Percentiles rank a stretch among this genome's conserved stretches.
These are phyloP conservation scores for Drosera capensis DNA, from an alignment of 148 eudicot genomes.

Conservation along the genomic window DNA sequence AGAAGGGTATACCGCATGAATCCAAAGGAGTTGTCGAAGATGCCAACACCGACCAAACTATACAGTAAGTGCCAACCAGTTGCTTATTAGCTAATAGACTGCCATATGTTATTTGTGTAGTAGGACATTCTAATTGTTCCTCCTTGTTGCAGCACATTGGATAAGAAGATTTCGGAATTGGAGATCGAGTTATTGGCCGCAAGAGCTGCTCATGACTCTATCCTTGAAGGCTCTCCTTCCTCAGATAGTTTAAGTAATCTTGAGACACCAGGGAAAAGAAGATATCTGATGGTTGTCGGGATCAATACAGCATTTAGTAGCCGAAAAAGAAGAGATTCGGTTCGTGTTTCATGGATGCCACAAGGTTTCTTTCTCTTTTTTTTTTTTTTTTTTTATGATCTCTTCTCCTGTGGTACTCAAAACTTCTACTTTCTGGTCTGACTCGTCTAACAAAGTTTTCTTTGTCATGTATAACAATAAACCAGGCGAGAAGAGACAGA, in stretches of 20 bases:
- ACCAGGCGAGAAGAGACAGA: conserved; percentile 17
- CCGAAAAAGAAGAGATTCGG: conserved; percentile 31
- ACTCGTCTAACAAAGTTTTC: too few relatives aligned
- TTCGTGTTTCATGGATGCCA: conserved; percentile 31
- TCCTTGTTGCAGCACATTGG: conserved; percentile 14
- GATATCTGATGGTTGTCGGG: conserved; percentile 25
- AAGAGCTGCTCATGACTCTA: conserved; percentile 20
- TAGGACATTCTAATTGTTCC: not conserved
- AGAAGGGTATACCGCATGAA: conserved; percentile 24
- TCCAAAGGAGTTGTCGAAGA: conserved; percentile 30
- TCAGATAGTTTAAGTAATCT: conserved; percentile 3
- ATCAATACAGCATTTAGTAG: conserved; percentile 30
- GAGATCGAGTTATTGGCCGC: conserved; percentile 30
- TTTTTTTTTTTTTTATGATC: not conserved
- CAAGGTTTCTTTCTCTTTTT: conserved; percentile 11
- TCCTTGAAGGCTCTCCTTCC: conserved; percentile 15
- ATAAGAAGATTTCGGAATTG: conserved; percentile 25
- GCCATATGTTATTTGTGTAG: not conserved
- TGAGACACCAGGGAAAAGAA: conserved; percentile 9
- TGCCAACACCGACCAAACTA: conserved; percentile 32
- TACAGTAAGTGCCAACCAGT: conserved; percentile 33
- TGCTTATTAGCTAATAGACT: not conserved
- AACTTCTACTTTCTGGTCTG: conserved; percentile 1
- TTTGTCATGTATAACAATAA: not conserved
- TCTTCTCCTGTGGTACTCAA: conserved; percentile 1